These are phyloP conservation scores for Microsporum ferrugineum DNA, from an alignment of 2,329 filamentous ascomycete species.

Conservation along the genomic window DNA sequence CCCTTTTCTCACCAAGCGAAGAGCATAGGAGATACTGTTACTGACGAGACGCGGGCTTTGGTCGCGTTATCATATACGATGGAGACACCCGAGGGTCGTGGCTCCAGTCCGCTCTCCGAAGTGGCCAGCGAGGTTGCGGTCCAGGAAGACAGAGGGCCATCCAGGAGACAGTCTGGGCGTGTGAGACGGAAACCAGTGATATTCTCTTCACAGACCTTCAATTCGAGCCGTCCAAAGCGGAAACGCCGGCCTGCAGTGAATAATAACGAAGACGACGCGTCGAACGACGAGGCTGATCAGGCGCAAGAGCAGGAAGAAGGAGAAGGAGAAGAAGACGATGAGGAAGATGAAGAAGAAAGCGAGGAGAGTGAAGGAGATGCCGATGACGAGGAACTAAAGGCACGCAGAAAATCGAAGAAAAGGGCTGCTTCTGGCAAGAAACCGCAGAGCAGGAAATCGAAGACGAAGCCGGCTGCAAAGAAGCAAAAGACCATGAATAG, in stretches of 20 bases:
- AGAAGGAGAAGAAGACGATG: slow-evolving; percentile 19
- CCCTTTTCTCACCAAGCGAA: not conserved
- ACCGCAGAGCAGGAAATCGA: slow-evolving; percentile 31
- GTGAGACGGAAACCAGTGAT: slow-evolving; percentile 33
- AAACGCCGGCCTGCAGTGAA: slow-evolving; percentile 35
- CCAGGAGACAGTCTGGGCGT: slow-evolving; percentile 35
- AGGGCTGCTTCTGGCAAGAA: slow-evolving; percentile 40
- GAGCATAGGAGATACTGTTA: not conserved
- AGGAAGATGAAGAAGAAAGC: slow-evolving; percentile 21
- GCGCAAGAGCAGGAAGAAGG: slow-evolving; percentile 27
- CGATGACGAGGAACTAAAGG: slow-evolving; percentile 26
- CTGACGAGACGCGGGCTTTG: not conserved
- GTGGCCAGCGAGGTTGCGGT: slow-evolving; percentile 14
- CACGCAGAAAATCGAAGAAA: slow-evolving; percentile 22
- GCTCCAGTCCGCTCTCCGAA: slow-evolving; percentile 15
- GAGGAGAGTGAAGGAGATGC: slow-evolving; percentile 19
- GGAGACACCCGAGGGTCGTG: slow-evolving; percentile 12
- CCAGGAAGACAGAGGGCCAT: slow-evolving; percentile 18
- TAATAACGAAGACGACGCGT: slow-evolving; percentile 27
- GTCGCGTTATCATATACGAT: slow-evolving; percentile 4
- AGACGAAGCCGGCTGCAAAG: slow-evolving; percentile 35
- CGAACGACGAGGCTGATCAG: slow-evolving; percentile 22
- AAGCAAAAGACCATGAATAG: slow-evolving; percentile 46
- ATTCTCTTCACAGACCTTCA: slow-evolving; percentile 27
- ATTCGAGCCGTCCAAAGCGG: slow-evolving; percentile 31